phyloP scores from a whole-genome alignment of 129 eudicot species.

The Flaveria linearis region DNA sequence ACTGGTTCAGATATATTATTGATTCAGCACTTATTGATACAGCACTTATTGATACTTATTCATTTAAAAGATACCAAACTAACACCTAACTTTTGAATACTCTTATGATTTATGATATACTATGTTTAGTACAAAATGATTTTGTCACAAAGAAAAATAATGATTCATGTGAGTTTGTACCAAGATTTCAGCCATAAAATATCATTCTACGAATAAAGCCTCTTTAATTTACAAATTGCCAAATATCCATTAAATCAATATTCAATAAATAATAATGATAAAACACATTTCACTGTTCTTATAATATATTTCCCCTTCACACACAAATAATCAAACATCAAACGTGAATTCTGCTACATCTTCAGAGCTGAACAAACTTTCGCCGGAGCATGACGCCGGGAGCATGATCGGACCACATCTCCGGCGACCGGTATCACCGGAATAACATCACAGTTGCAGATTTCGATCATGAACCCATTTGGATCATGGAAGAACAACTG shows the following conservation, averaged over 20 bases:
- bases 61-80: too few species aligned
- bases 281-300: background rate
- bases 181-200: too few species aligned
- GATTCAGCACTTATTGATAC: too few species aligned
- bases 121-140: too few species aligned
- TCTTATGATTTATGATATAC: too few species aligned
- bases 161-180: too few species aligned
- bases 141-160: too few species aligned
- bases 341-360: background rate
- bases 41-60: too few species aligned
- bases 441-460: slow-evolving; percentile 82
- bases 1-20: too few species aligned
- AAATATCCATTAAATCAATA: background rate
- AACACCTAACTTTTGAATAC: too few species aligned
- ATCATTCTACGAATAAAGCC: too few species aligned
- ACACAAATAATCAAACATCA: slow-evolving; percentile 14
- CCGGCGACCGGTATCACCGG: slow-evolving; percentile 81
- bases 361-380: slow-evolving; percentile 11
- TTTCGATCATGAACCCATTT: slow-evolving; percentile 91
- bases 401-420: slow-evolving; percentile 74
- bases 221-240: too few species aligned
- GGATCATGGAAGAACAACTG: slow-evolving; percentile 96
- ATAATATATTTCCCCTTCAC: background rate
- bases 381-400: slow-evolving; percentile 21
- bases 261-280: background rate